phyloP scores from a whole-genome alignment of 805 yeast genomes.

The Yueomyces sp. region DNA sequence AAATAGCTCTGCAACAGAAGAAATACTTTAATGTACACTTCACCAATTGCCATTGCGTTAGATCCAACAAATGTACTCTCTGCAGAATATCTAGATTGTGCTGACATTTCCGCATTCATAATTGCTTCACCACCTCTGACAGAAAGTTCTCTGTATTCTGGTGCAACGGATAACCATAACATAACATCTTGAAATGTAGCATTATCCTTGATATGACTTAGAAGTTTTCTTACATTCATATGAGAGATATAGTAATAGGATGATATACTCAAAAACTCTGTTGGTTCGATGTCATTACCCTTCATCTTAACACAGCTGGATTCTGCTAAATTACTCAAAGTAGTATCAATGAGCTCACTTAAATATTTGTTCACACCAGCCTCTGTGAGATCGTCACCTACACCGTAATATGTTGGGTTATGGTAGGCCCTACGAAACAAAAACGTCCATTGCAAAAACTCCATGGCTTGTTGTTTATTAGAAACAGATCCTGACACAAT shows the following conservation, averaged over 20 bases:
- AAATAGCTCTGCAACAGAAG: constrained; percentile 74
- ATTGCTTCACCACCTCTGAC: constrained; percentile 87
- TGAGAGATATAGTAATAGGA: constrained; percentile 92
- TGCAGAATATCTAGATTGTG: constrained; percentile 48
- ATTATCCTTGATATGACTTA: constrained; percentile 33
- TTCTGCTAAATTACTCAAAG: constrained; percentile 52
- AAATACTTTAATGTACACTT: constrained; percentile 71
- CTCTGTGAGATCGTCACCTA: constrained; percentile 48
- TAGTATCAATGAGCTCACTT: constrained; percentile 51
- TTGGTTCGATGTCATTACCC: constrained; percentile 42
- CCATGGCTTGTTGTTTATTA: constrained; percentile 82
- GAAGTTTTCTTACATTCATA: constrained; percentile 62
- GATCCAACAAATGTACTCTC: constrained; percentile 46
- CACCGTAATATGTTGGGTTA: constrained; percentile 85
- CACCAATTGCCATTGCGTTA: constrained; percentile 61
- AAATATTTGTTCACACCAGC: constrained; percentile 46
- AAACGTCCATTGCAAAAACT: constrained; percentile 93
- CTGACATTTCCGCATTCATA: constrained; percentile 72
- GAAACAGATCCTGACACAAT: constrained; percentile 89
- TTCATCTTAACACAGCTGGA: constrained; percentile 53
- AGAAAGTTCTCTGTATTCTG: constrained; percentile 79
- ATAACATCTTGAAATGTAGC: constrained; percentile 33
- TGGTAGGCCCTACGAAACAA: constrained; percentile 86
- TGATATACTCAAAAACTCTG: constrained; percentile 73
- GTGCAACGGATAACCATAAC: constrained; percentile 36